Evolutionary conservation across 2,329 filamentous ascomycete genomes (phyloP).

Genomic region (Venturia aucupariae): DNA sequence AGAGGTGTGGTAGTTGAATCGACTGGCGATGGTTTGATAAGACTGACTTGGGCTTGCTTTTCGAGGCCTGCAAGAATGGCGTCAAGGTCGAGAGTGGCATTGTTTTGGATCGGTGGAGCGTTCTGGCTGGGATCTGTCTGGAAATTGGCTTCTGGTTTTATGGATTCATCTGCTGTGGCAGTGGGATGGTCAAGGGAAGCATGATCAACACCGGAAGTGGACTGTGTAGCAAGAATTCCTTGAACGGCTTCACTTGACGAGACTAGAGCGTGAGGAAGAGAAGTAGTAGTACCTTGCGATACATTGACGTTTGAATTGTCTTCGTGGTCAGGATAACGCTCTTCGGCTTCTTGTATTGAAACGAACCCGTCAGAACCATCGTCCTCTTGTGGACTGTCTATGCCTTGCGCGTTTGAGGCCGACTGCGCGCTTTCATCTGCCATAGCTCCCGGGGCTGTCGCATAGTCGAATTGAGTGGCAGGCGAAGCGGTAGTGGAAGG

Average conservation of each 20-base stretch:
- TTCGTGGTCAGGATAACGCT: background rate
- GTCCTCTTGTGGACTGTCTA: conserved; percentile 7
- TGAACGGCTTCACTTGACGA: conserved; percentile 6
- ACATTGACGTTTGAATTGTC: background rate
- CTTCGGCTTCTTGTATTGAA: background rate
- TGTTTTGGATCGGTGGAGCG: background rate
- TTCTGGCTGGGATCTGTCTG: conserved; percentile 1
- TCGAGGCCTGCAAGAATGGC: conserved; percentile 6
- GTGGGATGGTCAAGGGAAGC: conserved; percentile 7
- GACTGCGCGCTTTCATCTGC: background rate
- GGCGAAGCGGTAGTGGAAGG: background rate
- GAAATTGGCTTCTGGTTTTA: conserved; percentile 3
- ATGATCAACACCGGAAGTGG: conserved; percentile 4
- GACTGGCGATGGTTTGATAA: background rate
- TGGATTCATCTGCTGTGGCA: background rate
- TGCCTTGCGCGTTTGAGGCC: background rate
- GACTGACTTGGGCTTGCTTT: background rate
- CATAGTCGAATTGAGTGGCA: background rate
- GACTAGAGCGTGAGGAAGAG: background rate
- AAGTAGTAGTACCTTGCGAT: conserved; percentile 3
- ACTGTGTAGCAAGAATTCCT: background rate
- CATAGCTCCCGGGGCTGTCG: background rate
- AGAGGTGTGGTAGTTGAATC: conserved; percentile 14
- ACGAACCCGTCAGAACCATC: background rate
- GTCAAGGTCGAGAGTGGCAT: conserved; percentile 4